A percentile compares a stretch with the other conserved stretches of the same genome.
These are phyloP conservation scores for Talaromyces sp. DNA, from an alignment of 2,329 filamentous ascomycete genomes.

Conservation along the genomic window DNA sequence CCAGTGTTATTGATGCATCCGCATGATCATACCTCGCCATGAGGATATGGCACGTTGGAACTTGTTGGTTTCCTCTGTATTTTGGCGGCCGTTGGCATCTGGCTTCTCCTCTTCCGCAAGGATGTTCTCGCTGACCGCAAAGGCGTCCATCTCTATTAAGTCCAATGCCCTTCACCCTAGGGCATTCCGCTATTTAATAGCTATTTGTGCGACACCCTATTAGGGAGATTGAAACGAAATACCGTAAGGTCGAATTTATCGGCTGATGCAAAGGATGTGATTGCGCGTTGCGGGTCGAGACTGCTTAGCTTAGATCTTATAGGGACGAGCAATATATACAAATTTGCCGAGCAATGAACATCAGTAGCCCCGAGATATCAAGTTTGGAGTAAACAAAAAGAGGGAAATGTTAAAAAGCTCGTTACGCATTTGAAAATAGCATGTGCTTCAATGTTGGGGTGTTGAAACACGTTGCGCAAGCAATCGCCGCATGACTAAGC, in stretches of 20 bases:
- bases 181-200: slow-evolving; percentile 7
- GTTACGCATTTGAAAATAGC: not conserved
- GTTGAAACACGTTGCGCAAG: slow-evolving; percentile 13
- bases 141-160: slow-evolving; percentile 39
- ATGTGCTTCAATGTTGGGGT: not conserved
- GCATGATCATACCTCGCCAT: slow-evolving; percentile 76
- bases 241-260: not conserved
- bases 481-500: slow-evolving; percentile 19
- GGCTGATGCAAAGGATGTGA: slow-evolving; percentile 15
- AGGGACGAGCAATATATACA: not conserved
- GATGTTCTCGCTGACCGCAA: slow-evolving; percentile 41
- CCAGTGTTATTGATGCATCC: not conserved
- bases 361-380: too few relatives aligned
- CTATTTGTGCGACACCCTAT: not conserved
- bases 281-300: slow-evolving; percentile 30
- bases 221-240: not conserved
- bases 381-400: not conserved
- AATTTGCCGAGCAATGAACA: not conserved
- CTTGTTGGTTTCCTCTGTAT: slow-evolving; percentile 70
- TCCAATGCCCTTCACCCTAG: not conserved
- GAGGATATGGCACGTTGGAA: slow-evolving; percentile 94
- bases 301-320: not conserved
- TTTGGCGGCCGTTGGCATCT: slow-evolving; percentile 25
- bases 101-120: slow-evolving; percentile 30
- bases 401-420: not conserved